These are phyloP conservation scores for Betula pendula DNA, from an alignment of 306 rosid species.

Conservation along the genomic window DNA sequence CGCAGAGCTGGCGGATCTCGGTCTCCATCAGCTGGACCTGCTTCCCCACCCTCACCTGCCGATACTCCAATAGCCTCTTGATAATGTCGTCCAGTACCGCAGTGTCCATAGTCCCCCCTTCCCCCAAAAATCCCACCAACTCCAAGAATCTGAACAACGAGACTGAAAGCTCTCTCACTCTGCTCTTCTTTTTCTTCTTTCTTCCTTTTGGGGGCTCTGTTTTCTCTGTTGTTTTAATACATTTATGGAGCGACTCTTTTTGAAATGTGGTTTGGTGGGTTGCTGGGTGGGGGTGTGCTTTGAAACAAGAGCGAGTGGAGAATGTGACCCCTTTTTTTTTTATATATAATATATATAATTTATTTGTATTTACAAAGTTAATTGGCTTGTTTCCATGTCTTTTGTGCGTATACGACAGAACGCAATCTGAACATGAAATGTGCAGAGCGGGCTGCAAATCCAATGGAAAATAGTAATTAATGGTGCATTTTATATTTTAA, in stretches of 20 bases:
- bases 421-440: background rate
- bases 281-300: constrained; percentile 15
- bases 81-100: constrained; percentile 42
- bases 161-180: background rate
- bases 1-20: constrained; percentile 46
- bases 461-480: constrained; percentile 6
- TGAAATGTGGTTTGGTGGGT: constrained; percentile 14
- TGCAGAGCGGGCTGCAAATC: constrained; percentile 17
- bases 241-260: constrained; percentile 14
- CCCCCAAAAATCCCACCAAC: constrained; percentile 4
- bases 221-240: background rate
- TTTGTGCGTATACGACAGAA: background rate
- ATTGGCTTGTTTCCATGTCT: background rate
- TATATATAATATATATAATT: background rate
- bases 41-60: constrained; percentile 32
- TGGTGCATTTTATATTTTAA: too few relatives aligned
- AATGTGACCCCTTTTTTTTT: constrained; percentile 9
- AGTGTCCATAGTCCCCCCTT: constrained; percentile 28
- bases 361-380: background rate
- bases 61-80: constrained; percentile 39
- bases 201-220: background rate
- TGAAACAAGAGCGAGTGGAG: constrained; percentile 19
- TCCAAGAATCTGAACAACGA: background rate
- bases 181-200: background rate
- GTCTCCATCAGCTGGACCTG: constrained; percentile 47